Percentiles rank a stretch among this genome's conserved stretches.
These are phyloP conservation scores for Citrus medica DNA, from an alignment of 345 rosid species.

Conservation along the genomic window DNA sequence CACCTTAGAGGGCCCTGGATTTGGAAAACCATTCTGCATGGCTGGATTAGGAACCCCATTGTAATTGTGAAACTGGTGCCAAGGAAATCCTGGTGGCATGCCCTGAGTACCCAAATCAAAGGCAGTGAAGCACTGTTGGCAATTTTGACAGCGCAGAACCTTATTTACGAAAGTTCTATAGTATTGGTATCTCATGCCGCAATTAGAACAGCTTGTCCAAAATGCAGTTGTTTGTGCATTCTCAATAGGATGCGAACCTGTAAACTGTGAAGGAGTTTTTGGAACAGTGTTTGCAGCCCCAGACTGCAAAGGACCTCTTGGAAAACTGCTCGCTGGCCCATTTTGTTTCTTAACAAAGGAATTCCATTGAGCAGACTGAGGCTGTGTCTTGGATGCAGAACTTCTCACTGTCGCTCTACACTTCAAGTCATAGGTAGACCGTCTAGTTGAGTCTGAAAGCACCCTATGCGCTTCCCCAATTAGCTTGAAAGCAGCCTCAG, in stretches of 20 bases:
- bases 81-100: conserved; percentile 22
- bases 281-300: conserved; percentile 20
- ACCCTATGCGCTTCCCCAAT: conserved; percentile 73
- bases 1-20: conserved; percentile 32
- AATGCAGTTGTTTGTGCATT: conserved; percentile 40
- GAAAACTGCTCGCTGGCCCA: conserved; percentile 17
- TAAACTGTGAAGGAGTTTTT: conserved; percentile 19
- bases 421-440: conserved; percentile 54
- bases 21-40: conserved; percentile 26
- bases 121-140: conserved; percentile 50
- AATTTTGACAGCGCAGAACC: conserved; percentile 49
- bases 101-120: conserved; percentile 33
- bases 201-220: conserved; percentile 64
- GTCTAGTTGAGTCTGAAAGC: conserved; percentile 49
- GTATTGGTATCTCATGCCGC: conserved; percentile 47
- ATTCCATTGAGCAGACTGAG: conserved; percentile 29
- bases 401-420: conserved; percentile 26
- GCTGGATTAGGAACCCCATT: conserved; percentile 33
- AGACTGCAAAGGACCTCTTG: conserved; percentile 15
- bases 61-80: conserved; percentile 23
- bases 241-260: conserved; percentile 19
- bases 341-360: conserved; percentile 24
- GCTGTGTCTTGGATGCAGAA: conserved; percentile 23
- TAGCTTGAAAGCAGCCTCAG: conserved; percentile 91
- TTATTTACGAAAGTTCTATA: conserved; percentile 28